phyloP scores from a whole-genome alignment of 108 stramenopile genomes.

The Cyclostephanos tholiformis region DNA sequence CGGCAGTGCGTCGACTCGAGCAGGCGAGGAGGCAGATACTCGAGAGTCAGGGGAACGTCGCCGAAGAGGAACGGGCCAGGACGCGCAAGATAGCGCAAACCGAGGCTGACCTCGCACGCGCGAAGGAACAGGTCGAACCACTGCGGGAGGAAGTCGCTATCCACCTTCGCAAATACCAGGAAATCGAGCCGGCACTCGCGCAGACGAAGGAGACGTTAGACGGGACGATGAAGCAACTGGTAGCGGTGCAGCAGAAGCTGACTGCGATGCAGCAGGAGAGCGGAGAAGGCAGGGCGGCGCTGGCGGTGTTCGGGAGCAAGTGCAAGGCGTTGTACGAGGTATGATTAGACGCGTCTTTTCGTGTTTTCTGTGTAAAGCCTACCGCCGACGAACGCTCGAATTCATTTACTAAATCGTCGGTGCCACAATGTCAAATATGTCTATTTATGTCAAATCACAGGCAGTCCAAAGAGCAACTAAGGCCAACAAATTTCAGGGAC shows the following conservation, averaged over 20 bases:
- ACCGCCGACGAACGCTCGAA: slow-evolving; percentile 9
- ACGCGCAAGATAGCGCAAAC: slow-evolving; percentile 51
- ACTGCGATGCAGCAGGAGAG: slow-evolving; percentile 51
- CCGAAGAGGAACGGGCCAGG: slow-evolving; percentile 61
- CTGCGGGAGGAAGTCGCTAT: slow-evolving; percentile 44
- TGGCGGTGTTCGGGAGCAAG: slow-evolving; percentile 69
- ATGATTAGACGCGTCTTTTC: slow-evolving; percentile 26
- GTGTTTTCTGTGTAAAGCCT: slow-evolving; percentile 24
- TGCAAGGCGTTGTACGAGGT: slow-evolving; percentile 49
- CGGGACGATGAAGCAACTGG: slow-evolving; percentile 40
- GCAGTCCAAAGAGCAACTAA: slow-evolving; percentile 45
- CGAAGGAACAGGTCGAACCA: slow-evolving; percentile 32
- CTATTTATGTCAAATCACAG: not conserved
- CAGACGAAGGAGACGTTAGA: slow-evolving; percentile 40
- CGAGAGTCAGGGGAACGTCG: slow-evolving; percentile 58
- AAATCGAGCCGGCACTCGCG: slow-evolving; percentile 48
- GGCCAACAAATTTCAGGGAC: slow-evolving; percentile 60
- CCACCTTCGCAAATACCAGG: slow-evolving; percentile 49
- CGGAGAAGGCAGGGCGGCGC: slow-evolving; percentile 51
- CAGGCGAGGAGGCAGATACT: slow-evolving; percentile 64
- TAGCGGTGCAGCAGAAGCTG: slow-evolving; percentile 50
- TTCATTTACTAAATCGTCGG: not conserved
- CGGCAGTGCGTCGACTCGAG: slow-evolving; percentile 59
- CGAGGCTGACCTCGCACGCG: slow-evolving; percentile 51
- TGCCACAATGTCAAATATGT: not conserved